These are phyloP conservation scores for Pleurotus ostreatus DNA, from an alignment of 768 basidiomycete species.

Conservation along the genomic window DNA sequence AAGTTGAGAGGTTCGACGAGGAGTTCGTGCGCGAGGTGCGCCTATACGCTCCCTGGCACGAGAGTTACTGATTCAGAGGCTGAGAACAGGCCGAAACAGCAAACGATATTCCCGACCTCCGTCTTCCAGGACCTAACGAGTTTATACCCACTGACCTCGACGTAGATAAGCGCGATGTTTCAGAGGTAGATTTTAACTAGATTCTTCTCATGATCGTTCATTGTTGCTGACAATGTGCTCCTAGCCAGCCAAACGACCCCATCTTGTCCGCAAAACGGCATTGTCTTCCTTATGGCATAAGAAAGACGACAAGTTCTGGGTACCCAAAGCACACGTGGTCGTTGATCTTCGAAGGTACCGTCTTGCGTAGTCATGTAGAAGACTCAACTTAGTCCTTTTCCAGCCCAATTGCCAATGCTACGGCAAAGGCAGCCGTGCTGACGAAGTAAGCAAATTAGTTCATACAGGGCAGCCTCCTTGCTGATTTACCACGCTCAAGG, in stretches of 20 bases:
- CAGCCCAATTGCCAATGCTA: slow-evolving; percentile 56
- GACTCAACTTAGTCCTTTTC: slow-evolving; percentile 1
- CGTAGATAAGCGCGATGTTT: slow-evolving; percentile 70
- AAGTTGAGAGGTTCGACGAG: slow-evolving; percentile 64
- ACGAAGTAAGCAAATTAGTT: slow-evolving; percentile 30
- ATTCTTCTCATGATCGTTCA: no score
- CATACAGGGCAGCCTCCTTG: neutral
- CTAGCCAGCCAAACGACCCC: slow-evolving; percentile 73
- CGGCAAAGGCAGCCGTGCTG: slow-evolving; percentile 68
- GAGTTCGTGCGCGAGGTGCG: slow-evolving; percentile 55
- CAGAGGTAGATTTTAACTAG: slow-evolving; percentile 41
- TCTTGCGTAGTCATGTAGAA: neutral
- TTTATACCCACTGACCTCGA: slow-evolving; percentile 88
- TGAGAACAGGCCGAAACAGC: slow-evolving; percentile 52
- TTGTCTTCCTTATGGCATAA: slow-evolving; percentile 89
- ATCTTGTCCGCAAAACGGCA: slow-evolving; percentile 68
- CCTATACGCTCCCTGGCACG: neutral
- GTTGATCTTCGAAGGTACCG: slow-evolving; percentile 71
- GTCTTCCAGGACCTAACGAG: slow-evolving; percentile 80
- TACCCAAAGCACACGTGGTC: slow-evolving; percentile 80
- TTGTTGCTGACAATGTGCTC: neutral
- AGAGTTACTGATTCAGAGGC: neutral
- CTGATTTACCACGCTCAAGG: slow-evolving; percentile 29
- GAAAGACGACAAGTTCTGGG: slow-evolving; percentile 95
- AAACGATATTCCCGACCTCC: slow-evolving; percentile 65